Percentiles rank a stretch among this genome's conserved stretches.
phyloP scores from a whole-genome alignment of 441 rosid genomes.

The Francoa sonchifolia region DNA sequence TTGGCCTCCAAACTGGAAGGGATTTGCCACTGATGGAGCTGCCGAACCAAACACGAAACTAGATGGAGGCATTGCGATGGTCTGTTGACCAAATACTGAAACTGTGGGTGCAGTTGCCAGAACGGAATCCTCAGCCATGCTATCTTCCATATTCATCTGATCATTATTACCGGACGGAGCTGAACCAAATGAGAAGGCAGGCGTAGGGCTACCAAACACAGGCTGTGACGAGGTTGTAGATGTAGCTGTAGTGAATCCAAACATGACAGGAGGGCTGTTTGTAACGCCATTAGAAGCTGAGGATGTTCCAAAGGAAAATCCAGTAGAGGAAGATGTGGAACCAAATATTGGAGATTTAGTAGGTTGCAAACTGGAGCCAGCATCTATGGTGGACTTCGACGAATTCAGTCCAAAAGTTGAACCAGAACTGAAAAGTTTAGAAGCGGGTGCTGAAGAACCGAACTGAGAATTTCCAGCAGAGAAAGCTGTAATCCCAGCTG shows the following conservation, averaged over 20 bases:
- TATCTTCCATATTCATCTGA: conserved; percentile 84
- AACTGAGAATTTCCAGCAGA: conserved; percentile 37
- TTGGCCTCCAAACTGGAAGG: conserved; percentile 62
- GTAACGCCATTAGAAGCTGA: conserved; percentile 29
- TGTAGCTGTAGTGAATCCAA: conserved; percentile 39
- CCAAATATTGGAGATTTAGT: conserved; percentile 28
- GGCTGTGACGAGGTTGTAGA: conserved; percentile 31
- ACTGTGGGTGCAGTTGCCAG: conserved; percentile 36
- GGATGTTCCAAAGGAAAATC: conserved; percentile 36
- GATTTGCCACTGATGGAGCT: conserved; percentile 30
- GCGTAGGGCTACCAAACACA: conserved; percentile 29
- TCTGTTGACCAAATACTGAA: conserved; percentile 40
- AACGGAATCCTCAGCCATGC: conserved; percentile 88
- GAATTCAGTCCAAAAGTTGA: conserved; percentile 35
- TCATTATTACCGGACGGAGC: conserved; percentile 41
- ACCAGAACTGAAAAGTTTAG: conserved; percentile 30
- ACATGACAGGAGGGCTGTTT: conserved; percentile 33
- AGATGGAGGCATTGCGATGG: conserved; percentile 23
- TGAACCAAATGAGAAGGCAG: conserved; percentile 39
- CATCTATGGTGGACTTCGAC: conserved; percentile 21
- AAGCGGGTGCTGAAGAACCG: conserved; percentile 29
- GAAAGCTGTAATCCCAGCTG: conserved; percentile 26
- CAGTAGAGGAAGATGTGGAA: conserved; percentile 28
- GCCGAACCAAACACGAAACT: conserved; percentile 26
- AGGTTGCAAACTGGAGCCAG: conserved; percentile 49